Base-by-base conservation (phyloP, 148 eudicot genomes). In the Rhododendron simsii region DNA sequence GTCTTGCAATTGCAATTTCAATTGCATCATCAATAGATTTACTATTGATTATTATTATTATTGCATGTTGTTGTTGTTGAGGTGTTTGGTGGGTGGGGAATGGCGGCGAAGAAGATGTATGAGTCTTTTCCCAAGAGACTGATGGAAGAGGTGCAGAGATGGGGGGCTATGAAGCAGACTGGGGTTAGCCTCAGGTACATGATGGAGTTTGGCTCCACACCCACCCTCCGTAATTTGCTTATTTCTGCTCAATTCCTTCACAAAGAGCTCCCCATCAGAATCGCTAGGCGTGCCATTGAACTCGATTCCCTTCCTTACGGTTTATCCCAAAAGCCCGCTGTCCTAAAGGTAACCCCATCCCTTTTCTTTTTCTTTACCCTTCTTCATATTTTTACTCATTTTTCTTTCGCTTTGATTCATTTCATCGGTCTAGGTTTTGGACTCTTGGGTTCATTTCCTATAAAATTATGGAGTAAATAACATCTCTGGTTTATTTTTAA, bases 181-280 rank as follows among this genome's bases (percentile, higher is more conserved):
- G 99, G 99, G 13, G 98, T 96, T 2, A 95, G 96, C 59, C 88
- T 96, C 3, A 89, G 94, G 37, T 96, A 96, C 89, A 95, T 95
- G 98, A 93, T 93, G 99, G 96, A 95, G 84, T 96, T 96, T 81
- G 98, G 97, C 65, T 94, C 99, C 7, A 81, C 78, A 44, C 97
- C 98, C 47, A 94, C 92, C 26, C 87, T 87, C 18, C 78, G 92
- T 0, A 95, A 95, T 84, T 84, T 96, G 83, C 81, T 96, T 77
- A 89, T 94, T 73, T 91, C 98, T 7, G 94, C 98, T 47, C 99
- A 95, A 48, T 96, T 96, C 88, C 95, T 96, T 71, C 98, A 94
- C 65, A 95, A 93, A 78, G 99, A 96, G 87, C 93, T 96, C 7
- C 95, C 98, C 1, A 94, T 95, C 84, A 85, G 99, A 71, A 94